Conservation (phyloP, 169 alveolate species). For the Plasmodium chabaudi region DNA sequence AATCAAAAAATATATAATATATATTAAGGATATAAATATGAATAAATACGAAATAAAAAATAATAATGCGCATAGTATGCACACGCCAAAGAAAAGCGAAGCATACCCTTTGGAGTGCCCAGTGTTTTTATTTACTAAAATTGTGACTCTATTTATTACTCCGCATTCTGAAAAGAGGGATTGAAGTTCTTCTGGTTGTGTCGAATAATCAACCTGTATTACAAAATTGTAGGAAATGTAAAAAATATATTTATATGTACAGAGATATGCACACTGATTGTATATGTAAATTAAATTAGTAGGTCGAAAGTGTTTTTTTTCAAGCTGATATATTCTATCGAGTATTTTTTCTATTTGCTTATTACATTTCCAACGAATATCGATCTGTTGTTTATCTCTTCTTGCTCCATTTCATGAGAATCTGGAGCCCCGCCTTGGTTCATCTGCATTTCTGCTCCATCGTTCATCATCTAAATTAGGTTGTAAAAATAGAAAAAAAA, state of each 20-base stretch:
- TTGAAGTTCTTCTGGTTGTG: slow-evolving; percentile 93
- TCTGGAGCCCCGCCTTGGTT: slow-evolving; percentile 40
- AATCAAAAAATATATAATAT: background rate
- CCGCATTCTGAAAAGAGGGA: slow-evolving; percentile 94
- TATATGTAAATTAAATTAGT: no score
- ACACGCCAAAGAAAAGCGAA: slow-evolving; percentile 75
- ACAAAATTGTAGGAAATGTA: no score
- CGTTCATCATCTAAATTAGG: slow-evolving; percentile 66
- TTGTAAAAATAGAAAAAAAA: background rate
- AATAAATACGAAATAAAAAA: background rate
- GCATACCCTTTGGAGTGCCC: slow-evolving; percentile 94
- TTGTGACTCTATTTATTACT: slow-evolving; percentile 91
- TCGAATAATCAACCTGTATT: slow-evolving; percentile 91
- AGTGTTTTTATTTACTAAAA: slow-evolving; percentile 92
- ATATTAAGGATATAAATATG: background rate
- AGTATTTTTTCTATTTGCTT: background rate
- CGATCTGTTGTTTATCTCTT: slow-evolving; percentile 85
- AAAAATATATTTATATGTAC: background rate
- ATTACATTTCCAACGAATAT: slow-evolving; percentile 86
- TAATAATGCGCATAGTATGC: slow-evolving; percentile 87
- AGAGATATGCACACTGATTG: no score
- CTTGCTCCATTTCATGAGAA: slow-evolving; percentile 77
- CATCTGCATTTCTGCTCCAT: slow-evolving; percentile 76
- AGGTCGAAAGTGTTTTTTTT: background rate
- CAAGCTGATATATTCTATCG: background rate